Base-by-base conservation (phyloP, 2,329 filamentous ascomycete genomes). In the Calonectria pteridis region DNA sequence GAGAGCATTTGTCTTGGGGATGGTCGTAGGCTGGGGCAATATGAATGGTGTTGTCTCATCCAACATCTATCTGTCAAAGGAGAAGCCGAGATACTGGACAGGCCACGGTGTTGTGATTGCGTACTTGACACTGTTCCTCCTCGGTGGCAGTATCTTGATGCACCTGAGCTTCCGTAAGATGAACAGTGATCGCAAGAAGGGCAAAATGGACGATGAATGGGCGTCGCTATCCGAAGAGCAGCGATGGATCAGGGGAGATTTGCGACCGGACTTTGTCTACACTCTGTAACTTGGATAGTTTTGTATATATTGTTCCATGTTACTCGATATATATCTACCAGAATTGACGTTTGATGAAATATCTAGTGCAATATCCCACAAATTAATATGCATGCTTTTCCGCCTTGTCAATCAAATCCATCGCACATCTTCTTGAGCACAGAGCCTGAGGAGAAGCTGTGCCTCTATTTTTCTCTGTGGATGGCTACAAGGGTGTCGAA, bases 1-100 rank as follows among this genome's bases (percentile, higher is more conserved):
- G 82, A 89, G 94, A n/a, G 94, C 93, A 29, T 89, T 95, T 35
- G 92, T 92, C 0, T 82, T 95, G 0, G 94, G 94, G 0, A 90
- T 95, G 77, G 91, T 95, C n/a, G 94, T 95, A 55, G 93, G 91
- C 4, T 94, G 92, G 92, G 93, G 94, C 11, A 95, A 95, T 76
- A 84, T 95, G 20, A 94, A 94, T 77, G 93, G 93, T 18, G 91
- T 95, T 37, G 87, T 80, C 20, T 80, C 85, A 18, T 88, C 86
- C 53, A 95, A 95, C 79, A 93, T 95, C 74, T 95, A 94, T 69
- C 74, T 83, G 58, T 77, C 79, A 11, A 29, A 50, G 1, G 81
- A 84, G 62, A 72, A 73, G 1, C 83, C 83, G 1, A 76, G 81
- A 2, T 84, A 43, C 76, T 78, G 78, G 66, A 82, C 77, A 2